These are phyloP conservation scores for Calonectria pauciramosa DNA, from an alignment of 2,329 filamentous ascomycete genomes.

Conservation along the genomic window DNA sequence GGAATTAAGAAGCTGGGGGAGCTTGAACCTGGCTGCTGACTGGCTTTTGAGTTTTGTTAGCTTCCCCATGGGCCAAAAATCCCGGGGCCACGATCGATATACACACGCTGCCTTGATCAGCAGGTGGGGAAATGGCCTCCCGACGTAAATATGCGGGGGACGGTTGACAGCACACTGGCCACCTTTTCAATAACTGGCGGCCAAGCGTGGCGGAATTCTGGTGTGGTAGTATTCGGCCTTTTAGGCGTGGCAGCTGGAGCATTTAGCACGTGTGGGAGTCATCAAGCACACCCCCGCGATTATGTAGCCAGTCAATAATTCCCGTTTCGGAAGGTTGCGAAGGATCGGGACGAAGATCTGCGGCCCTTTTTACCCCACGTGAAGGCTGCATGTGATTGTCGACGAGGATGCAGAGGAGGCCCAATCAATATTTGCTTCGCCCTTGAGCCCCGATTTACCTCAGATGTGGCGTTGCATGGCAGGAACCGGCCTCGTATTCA, in stretches of 20 bases:
- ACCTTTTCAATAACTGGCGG: neutral
- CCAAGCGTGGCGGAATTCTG: too few species aligned
- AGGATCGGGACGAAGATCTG: conserved; percentile 3
- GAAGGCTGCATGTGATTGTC: neutral
- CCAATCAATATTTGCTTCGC: neutral
- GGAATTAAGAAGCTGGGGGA: neutral
- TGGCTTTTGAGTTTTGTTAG: conserved; percentile 1
- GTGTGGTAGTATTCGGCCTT: conserved; percentile 1
- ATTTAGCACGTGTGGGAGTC: neutral
- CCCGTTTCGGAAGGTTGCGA: neutral
- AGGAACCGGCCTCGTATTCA: neutral
- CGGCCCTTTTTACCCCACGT: conserved; percentile 3
- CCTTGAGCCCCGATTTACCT: neutral
- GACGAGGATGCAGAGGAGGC: neutral
- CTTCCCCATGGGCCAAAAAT: neutral
- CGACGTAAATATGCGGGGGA: neutral
- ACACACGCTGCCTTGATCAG: neutral
- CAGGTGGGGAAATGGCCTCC: neutral
- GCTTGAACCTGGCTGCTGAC: neutral
- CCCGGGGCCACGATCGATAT: neutral
- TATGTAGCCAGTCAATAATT: neutral
- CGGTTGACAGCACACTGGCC: neutral
- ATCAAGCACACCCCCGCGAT: neutral
- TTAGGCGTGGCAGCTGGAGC: neutral
- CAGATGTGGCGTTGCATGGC: neutral